Base-by-base conservation (phyloP, 192 early-diverging fungal species). In the Backusella sp. region DNA sequence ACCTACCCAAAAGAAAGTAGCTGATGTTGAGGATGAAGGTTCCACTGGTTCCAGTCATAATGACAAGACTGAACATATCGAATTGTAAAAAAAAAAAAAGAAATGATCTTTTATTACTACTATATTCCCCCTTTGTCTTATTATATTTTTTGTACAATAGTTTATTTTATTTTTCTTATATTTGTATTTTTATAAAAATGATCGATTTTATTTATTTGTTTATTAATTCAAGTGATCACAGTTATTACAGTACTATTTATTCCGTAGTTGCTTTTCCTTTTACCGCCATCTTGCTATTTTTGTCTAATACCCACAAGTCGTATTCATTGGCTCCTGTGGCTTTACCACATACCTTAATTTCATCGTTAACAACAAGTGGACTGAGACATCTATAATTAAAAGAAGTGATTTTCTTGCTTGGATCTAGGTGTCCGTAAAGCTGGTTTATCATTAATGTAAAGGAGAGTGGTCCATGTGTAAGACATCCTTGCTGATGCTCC, bases 401-500 rank as follows among this genome's bases (percentile, higher is more conserved):
- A 4, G 26, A 67, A 19, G 26, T 66, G 0, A 74, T 37, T 8
- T 3, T 19, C n/a, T 73, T 62, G 8, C 14, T 28, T 28, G 56
- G 9, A 41, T 74, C 6, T n/a, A 66, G 49, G 1, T 74, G 35
- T 0, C 17, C 8, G 1, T 17, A 19, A 2, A 74, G 39, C 7
- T 67, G 37, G 32, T 66, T 39, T 42, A 74, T 30, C 62, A 74
- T n/a, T 19, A 74, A 42, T 9, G 73, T 74, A 26, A 65, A 39
- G 17, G 62, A 67, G 12, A 74, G 26, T 30, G 73, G 73, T 0
- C 73, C 73, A 74, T 74, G 73, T 17, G 66, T 65, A 9, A 74
- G 37, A n/a, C 73, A 74, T 15, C 59, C 73, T 44, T n/a, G 62
- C 23, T 74, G 65, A 34, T 74, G 52, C 32, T 74, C 73, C 6